Evolutionary conservation across 352 stramenopile genomes (phyloP), one percentile per base, ranked within the genome.

Genomic region (Globisporangium mamillatum): DNA sequence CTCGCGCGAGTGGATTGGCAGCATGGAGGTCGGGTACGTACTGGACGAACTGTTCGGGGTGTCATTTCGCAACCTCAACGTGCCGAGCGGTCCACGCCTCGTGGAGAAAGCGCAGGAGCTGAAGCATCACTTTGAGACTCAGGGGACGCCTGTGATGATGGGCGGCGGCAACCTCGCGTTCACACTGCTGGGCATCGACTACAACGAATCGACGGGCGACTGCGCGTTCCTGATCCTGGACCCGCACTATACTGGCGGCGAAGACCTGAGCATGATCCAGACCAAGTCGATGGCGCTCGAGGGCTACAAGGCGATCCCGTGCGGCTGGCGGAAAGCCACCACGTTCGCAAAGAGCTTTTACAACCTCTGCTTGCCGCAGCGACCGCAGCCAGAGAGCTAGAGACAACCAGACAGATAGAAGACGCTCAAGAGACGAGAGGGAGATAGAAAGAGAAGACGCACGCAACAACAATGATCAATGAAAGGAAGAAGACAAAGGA

Each of bases 81-180:
- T 89, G 3, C 60, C 83, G 0, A 92, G 74, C 20, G 87, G 89
- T 36, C 63, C 75, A 24, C 73, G 81, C 53, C 74, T 95, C 25
- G 70, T 78, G 0, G 78, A 90, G n/a, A 68, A 90, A 16, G 84
- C 87, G 14, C 76, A 77, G 12, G 81, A 93, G 57, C 74, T 96
- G 7, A 71, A 82, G 57, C 72, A 90, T 56, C 89, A 96, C 67
- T 96, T 96, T 54, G 64, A 84, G 53, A 83, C 75, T 2, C 82
- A 95, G 50, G 89, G 87, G 22, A 92, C 86, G 36, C 89, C 89
- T 2, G 86, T 96, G 27, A 96, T 96, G 89, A 93, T 96, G 76
- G 86, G 89, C 24, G 87, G 89, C 29, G 88, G 83, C 1, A 78
- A 88, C 46, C 76, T 96, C 56, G 89, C 89, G 54, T 94, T 94